Percentiles rank a stretch among this genome's conserved stretches.
Conservation (phyloP, 2,329 filamentous ascomycete genomes). For the Trichoderma lentiforme region DNA sequence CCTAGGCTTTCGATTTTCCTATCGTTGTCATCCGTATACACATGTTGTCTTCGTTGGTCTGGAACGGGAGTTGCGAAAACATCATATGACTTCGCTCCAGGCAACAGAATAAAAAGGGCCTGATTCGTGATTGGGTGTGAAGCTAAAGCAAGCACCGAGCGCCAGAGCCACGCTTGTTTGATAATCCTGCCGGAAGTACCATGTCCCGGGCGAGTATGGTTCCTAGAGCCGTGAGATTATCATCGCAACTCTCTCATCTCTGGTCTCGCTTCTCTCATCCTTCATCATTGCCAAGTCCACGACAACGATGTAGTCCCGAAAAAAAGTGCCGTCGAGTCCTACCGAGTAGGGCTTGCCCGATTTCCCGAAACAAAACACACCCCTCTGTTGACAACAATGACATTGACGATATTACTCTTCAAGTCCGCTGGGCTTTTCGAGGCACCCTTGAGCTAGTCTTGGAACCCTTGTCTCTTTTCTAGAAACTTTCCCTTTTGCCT, state of each 20-base stretch:
- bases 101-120: not conserved
- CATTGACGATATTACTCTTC: not conserved
- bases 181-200: not conserved
- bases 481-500: constrained; percentile 6
- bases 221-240: not conserved
- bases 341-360: not conserved
- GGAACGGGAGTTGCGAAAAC: not conserved
- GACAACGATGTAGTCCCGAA: not conserved
- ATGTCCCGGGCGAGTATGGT: not conserved
- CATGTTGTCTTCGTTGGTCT: not conserved
- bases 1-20: not conserved
- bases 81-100: not conserved
- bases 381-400: not conserved
- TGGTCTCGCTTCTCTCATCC: not conserved
- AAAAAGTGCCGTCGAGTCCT: not conserved
- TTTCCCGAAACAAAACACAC: not conserved
- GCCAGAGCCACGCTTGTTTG: not conserved
- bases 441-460: not conserved
- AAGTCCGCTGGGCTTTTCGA: not conserved
- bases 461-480: not conserved
- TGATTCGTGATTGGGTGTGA: not conserved
- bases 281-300: not conserved
- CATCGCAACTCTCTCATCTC: not conserved
- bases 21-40: not conserved
- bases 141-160: not conserved